Evolutionary conservation across 2,329 filamentous ascomycete species (phyloP), one percentile per base, ranked within the genome.

Genomic region (Phialophora verrucosa): DNA sequence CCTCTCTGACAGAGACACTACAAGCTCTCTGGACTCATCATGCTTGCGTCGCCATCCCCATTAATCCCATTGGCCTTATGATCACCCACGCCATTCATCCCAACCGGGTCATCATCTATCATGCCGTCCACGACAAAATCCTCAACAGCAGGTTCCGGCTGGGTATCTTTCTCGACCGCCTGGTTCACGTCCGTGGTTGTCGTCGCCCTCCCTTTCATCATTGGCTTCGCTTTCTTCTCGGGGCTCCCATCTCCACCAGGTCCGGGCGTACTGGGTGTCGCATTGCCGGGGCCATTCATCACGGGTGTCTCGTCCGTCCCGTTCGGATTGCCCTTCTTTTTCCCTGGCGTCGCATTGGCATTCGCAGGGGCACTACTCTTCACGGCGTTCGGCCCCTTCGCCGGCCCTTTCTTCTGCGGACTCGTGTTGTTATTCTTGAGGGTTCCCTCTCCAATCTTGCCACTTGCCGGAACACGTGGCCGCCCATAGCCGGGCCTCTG

Each of bases 11-110:
- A 5, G 14, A 1, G 6, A 11, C 53, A 7, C 14, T 35, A 55
- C 29, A 55, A 55, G 53, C 91, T 93, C 79, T 94, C 89, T 3
- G 92, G 92, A 75, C 91, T 95, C 83, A 94, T 92, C 87, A 94
- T 92, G 23, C 90, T 90, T 35, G 88, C 87, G 20, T 83, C 85
- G 60, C 87, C 87, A 64, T 88, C 88, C 5, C 42, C 61, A 38
- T 35, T 69, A 27, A 71, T 73, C 12, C 73, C 72, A 62, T 76
- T 55, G 10, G 53, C 29, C 53, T 55, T 73, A 67, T 76, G 75
- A 67, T 78, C 69, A n/a, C 55, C 61, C 12, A 69, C 63, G 23
- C 71, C 71, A 32, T 71, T 68, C 6, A 63, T 35, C 35, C 62
- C 49, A 2, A 38, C 20, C 50, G 49, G 17, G n/a, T 56, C 59